Conservation (phyloP, 192 early-diverging fungal genomes). For the Backusella macrospora region DNA sequence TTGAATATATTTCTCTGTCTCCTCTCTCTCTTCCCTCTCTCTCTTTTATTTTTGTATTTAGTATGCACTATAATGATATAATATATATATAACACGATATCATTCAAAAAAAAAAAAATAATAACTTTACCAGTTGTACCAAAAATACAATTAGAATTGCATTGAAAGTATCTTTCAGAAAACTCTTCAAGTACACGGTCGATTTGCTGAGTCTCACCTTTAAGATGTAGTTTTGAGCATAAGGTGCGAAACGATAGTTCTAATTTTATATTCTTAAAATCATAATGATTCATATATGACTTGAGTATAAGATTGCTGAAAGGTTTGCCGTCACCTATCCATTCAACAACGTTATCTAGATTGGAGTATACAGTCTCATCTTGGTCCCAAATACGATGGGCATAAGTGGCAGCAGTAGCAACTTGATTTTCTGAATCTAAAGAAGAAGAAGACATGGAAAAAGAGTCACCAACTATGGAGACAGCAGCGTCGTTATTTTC, state of each 20-base stretch:
- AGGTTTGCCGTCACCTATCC: slow-evolving; percentile 40
- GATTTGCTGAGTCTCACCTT: slow-evolving; percentile 92
- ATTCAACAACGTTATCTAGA: slow-evolving; percentile 35
- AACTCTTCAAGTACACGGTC: slow-evolving; percentile 88
- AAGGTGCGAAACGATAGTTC: slow-evolving; percentile 48
- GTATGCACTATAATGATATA: neutral
- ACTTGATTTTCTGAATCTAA: slow-evolving; percentile 6
- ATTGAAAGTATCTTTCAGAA: slow-evolving; percentile 77
- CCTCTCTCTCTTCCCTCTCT: neutral
- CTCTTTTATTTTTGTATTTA: neutral
- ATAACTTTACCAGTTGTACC: slow-evolving; percentile 41
- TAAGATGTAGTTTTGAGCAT: slow-evolving; percentile 76
- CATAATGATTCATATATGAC: slow-evolving; percentile 35
- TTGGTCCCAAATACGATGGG: slow-evolving; percentile 37
- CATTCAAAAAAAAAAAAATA: neutral
- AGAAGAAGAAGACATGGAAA: slow-evolving; percentile 13
- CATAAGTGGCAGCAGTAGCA: slow-evolving; percentile 10
- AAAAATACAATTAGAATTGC: slow-evolving; percentile 68
- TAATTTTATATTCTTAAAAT: slow-evolving; percentile 31
- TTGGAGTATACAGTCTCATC: slow-evolving; percentile 29
- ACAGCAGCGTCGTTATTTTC: slow-evolving; percentile 8
- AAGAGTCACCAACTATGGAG: slow-evolving; percentile 6
- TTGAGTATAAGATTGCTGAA: slow-evolving; percentile 26
- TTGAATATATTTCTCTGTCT: neutral
- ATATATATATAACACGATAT: neutral